Evolutionary conservation across 306 rosid genomes (phyloP).

Genomic region (Prunus kanzakura): DNA sequence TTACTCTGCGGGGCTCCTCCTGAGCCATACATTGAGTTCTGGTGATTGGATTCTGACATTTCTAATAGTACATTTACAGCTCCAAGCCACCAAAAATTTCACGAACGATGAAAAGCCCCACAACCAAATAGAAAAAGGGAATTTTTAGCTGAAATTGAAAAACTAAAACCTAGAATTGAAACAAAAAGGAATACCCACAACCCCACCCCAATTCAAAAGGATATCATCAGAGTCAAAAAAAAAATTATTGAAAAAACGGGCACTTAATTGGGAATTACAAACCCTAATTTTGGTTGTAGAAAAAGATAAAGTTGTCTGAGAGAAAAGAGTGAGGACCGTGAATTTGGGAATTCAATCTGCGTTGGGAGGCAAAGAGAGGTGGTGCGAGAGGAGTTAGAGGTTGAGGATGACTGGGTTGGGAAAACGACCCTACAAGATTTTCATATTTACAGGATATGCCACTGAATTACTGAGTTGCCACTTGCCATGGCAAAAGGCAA

Average conservation of each 20-base stretch:
- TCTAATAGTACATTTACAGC: not conserved
- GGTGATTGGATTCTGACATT: constrained; percentile 36
- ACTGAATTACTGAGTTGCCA: not conserved
- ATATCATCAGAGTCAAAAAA: not conserved
- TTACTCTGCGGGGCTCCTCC: constrained; percentile 22
- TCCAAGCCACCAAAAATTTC: not conserved
- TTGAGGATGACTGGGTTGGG: not conserved
- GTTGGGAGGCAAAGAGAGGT: not conserved
- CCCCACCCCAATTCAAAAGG: not conserved
- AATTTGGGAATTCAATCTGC: constrained; percentile 7
- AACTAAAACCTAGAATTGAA: not conserved
- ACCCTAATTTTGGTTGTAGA: not conserved
- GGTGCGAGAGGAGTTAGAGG: not conserved
- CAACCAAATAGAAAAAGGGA: not conserved
- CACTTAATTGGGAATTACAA: not conserved
- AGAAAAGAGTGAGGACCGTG: not conserved
- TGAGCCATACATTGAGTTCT: constrained; percentile 31
- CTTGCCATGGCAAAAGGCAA: too few species aligned
- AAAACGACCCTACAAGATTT: not conserved
- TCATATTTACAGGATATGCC: constrained; percentile 15
- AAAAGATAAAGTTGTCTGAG: not conserved
- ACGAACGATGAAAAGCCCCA: not conserved
- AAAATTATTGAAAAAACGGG: not conserved
- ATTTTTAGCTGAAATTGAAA: not conserved
- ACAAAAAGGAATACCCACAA: not conserved